Conservation (phyloP, 129 eudicot genomes). For the Heracleum sosnowskyi region DNA sequence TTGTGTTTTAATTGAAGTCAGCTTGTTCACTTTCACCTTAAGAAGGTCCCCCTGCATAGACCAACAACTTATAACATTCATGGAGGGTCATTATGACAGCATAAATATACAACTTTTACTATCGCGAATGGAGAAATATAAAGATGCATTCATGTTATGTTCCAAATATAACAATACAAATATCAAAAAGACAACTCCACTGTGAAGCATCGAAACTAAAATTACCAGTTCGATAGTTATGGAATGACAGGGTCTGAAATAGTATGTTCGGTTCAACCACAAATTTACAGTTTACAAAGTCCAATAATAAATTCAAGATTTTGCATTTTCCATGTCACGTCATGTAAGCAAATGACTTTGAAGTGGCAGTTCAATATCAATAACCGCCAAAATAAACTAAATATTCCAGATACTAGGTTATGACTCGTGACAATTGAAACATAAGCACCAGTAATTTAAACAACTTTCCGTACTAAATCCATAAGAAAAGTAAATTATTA, state of each 20-base stretch:
- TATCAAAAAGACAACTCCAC: not conserved
- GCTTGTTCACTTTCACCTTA: conserved; percentile 63
- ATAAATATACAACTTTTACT: not conserved
- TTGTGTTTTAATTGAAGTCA: conserved; percentile 65
- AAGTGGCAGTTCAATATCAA: not conserved
- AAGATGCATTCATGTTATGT: not conserved
- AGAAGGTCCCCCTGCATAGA: conserved; percentile 42
- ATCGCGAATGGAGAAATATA: not conserved
- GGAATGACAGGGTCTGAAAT: not conserved
- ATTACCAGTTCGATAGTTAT: not conserved
- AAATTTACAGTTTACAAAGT: not conserved
- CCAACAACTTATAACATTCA: conserved; percentile 11
- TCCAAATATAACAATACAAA: not conserved
- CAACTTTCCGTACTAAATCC: not conserved
- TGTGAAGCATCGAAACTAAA: not conserved
- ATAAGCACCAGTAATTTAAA: not conserved
- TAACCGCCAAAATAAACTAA: not conserved
- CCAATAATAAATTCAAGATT: not conserved
- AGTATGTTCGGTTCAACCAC: not conserved
- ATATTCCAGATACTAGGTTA: not conserved
- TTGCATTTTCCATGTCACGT: not conserved
- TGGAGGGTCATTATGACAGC: not conserved
- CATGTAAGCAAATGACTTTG: not conserved
- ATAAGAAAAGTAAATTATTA: not conserved
- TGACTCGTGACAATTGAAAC: not conserved